Conservation (phyloP, 345 rosid genomes). For the Salix brachista region DNA sequence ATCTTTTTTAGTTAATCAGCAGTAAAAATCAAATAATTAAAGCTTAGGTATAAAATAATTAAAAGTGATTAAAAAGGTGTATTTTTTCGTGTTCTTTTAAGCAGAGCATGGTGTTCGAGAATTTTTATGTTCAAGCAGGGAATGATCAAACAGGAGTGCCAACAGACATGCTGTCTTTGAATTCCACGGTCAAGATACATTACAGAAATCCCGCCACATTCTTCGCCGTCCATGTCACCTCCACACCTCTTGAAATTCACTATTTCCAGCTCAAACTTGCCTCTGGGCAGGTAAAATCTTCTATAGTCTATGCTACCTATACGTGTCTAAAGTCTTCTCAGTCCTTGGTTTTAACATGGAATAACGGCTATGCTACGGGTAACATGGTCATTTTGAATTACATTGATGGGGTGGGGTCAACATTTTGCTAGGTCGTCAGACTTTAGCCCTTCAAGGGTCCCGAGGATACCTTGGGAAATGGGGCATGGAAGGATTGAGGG, state of each 20-base stretch:
- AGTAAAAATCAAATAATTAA: background rate
- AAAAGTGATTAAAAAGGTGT: background rate
- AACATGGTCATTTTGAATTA: conserved; percentile 5
- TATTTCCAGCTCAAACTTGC: conserved; percentile 73
- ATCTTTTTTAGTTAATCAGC: background rate
- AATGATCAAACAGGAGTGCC: conserved; percentile 77
- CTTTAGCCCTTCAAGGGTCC: background rate
- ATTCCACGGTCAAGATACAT: conserved; percentile 81
- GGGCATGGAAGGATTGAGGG: background rate
- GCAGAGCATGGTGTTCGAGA: conserved; percentile 81
- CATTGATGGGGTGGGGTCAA: background rate
- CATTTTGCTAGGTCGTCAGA: background rate
- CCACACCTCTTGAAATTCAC: conserved; percentile 66
- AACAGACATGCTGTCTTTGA: conserved; percentile 86
- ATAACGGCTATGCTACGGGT: background rate
- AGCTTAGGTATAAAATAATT: background rate
- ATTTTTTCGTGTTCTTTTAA: background rate
- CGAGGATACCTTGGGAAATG: conserved; percentile 9
- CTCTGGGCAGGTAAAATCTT: conserved; percentile 61
- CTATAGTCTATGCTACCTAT: background rate
- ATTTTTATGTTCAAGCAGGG: conserved; percentile 81
- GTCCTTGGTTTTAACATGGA: background rate
- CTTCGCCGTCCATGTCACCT: conserved; percentile 88
- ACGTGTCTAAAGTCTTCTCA: background rate
- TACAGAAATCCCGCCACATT: conserved; percentile 81